A percentile compares a stretch with the other conserved stretches of the same genome.
These are phyloP conservation scores for Helotiales sp. DNA, from an alignment of 2,329 filamentous ascomycete genomes.

Conservation along the genomic window DNA sequence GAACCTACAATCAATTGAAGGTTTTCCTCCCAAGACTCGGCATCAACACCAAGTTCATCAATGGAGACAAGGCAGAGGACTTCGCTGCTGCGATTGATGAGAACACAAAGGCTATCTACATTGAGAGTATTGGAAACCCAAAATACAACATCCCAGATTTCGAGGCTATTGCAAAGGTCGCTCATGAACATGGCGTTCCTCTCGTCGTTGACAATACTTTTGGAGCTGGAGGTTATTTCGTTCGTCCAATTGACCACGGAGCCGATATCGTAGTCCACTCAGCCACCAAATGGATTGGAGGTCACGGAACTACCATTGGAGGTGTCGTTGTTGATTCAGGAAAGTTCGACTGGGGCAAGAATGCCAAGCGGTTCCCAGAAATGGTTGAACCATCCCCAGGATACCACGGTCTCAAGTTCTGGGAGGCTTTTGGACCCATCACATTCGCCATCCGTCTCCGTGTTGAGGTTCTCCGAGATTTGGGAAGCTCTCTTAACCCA, in stretches of 20 bases:
- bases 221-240: slow-evolving; percentile 88
- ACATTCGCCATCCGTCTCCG: slow-evolving; percentile 85
- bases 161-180: slow-evolving; percentile 81
- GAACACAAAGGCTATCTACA: slow-evolving; percentile 88
- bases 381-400: slow-evolving; percentile 87
- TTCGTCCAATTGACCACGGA: slow-evolving; percentile 85
- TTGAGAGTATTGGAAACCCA: slow-evolving; percentile 90
- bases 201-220: slow-evolving; percentile 86
- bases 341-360: slow-evolving; percentile 91
- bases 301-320: slow-evolving; percentile 89
- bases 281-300: slow-evolving; percentile 96
- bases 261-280: slow-evolving; percentile 95
- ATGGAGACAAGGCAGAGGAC: slow-evolving; percentile 78
- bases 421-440: slow-evolving; percentile 84
- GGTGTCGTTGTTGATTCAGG: slow-evolving; percentile 87
- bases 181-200: slow-evolving; percentile 68
- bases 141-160: slow-evolving; percentile 93
- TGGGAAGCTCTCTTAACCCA: slow-evolving; percentile 82
- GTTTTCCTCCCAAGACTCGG: slow-evolving; percentile 86
- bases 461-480: slow-evolving; percentile 87
- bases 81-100: slow-evolving; percentile 86
- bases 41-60: slow-evolving; percentile 85
- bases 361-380: slow-evolving; percentile 86
- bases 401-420: slow-evolving; percentile 94
- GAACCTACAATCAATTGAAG: slow-evolving; percentile 98